A percentile compares a stretch with the other conserved stretches of the same genome.
Evolutionary conservation across 1,139 yeast genomes (phyloP).

Genomic region (Pichia sp.): DNA sequence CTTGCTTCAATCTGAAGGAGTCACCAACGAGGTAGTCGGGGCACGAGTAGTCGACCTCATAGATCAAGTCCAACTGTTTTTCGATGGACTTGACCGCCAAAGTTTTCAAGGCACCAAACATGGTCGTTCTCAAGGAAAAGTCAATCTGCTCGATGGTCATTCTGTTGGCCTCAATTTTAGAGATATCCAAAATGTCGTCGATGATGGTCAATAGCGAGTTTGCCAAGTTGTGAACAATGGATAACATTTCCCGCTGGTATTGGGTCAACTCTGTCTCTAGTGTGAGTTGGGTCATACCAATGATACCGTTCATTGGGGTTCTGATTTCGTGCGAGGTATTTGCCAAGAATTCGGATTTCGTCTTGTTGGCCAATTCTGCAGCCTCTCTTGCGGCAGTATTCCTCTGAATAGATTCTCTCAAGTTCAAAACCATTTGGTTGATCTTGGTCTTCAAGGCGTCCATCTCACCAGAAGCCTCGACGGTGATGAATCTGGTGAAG

Average conservation of each 20-base stretch:
- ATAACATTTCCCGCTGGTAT: slow-evolving; percentile 84
- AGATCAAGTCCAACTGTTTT: slow-evolving; percentile 72
- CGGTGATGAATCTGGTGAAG: slow-evolving; percentile 83
- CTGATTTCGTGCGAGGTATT: slow-evolving; percentile 90
- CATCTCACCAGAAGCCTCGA: slow-evolving; percentile 91
- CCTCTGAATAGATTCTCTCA: slow-evolving; percentile 84
- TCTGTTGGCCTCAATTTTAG: slow-evolving; percentile 87
- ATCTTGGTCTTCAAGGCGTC: slow-evolving; percentile 87
- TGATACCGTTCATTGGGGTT: slow-evolving; percentile 89
- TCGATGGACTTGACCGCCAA: slow-evolving; percentile 86
- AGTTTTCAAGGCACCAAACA: slow-evolving; percentile 83
- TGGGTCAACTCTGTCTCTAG: slow-evolving; percentile 83
- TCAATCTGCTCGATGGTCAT: slow-evolving; percentile 90
- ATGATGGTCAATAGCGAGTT: slow-evolving; percentile 79
- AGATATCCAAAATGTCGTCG: slow-evolving; percentile 85
- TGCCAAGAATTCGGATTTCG: slow-evolving; percentile 88
- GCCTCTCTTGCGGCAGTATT: slow-evolving; percentile 93
- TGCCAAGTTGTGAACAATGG: slow-evolving; percentile 82
- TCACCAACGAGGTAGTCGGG: slow-evolving; percentile 85
- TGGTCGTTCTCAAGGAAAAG: slow-evolving; percentile 78
- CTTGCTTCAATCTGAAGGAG: slow-evolving; percentile 80
- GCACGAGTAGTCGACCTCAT: slow-evolving; percentile 80
- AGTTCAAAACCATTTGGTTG: slow-evolving; percentile 84
- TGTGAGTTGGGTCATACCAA: slow-evolving; percentile 88
- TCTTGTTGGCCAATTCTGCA: slow-evolving; percentile 83